Percentiles rank a stretch among this genome's conserved stretches.
Evolutionary conservation across 2,329 filamentous ascomycete species (phyloP).

Genomic region (Cordyceps militaris): DNA sequence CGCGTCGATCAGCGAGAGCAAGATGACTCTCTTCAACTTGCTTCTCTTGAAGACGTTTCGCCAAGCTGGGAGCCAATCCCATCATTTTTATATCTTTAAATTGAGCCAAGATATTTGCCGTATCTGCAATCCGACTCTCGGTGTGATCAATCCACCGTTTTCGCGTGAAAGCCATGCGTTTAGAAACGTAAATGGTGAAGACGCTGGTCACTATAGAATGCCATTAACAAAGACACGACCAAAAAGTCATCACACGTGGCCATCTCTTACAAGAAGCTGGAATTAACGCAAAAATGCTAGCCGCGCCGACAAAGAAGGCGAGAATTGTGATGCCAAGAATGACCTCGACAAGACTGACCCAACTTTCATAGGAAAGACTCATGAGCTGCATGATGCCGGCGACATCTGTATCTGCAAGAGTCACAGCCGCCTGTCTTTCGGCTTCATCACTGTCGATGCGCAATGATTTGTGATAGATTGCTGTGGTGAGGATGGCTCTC

Average conservation of each 20-base stretch:
- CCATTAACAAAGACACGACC: background rate
- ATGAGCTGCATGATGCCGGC: background rate
- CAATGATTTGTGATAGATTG: background rate
- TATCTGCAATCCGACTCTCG: background rate
- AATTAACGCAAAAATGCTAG: background rate
- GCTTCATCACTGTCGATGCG: background rate
- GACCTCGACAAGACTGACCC: background rate
- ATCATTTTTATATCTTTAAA: slow-evolving; percentile 1
- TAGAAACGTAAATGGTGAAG: background rate
- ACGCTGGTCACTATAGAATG: background rate
- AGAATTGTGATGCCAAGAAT: background rate
- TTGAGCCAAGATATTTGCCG: background rate
- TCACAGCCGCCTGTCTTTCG: background rate
- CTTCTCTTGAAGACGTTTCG: background rate
- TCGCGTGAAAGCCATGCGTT: background rate
- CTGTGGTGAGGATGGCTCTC: background rate
- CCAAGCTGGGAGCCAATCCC: background rate
- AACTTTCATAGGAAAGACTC: background rate
- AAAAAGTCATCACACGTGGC: too few relatives aligned
- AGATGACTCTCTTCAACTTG: background rate
- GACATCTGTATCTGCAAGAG: background rate
- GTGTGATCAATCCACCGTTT: background rate
- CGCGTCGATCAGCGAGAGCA: background rate
- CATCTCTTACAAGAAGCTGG: background rate
- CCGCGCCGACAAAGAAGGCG: background rate